phyloP scores from a whole-genome alignment of 768 basidiomycete species.

The Amanita exitialis region DNA sequence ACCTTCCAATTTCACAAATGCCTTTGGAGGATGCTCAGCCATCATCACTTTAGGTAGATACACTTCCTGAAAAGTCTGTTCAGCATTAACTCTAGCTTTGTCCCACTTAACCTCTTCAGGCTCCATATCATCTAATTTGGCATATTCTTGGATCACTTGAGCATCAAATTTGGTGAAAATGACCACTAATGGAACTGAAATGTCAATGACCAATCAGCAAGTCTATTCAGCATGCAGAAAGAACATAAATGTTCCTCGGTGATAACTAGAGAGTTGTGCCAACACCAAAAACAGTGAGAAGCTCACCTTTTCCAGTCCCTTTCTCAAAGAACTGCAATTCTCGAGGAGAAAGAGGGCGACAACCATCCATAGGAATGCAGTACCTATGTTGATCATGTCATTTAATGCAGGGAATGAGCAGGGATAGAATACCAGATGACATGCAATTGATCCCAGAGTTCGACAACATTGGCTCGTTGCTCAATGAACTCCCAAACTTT shows the following conservation, averaged over 20 bases:
- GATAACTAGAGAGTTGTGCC: neutral
- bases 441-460: constrained; percentile 21
- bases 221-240: no score
- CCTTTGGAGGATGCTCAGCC: constrained; percentile 2
- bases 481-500: constrained; percentile 22
- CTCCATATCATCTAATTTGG: constrained; percentile 5
- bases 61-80: constrained; percentile 9
- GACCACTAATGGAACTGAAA: constrained; percentile 26
- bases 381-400: constrained; percentile 19
- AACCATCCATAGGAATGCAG: constrained; percentile 21
- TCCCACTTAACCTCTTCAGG: constrained; percentile 7
- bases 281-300: neutral
- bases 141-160: constrained; percentile 13
- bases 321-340: constrained; percentile 23
- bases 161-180: constrained; percentile 29
- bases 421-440: constrained; percentile 22
- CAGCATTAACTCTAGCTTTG: constrained; percentile 9
- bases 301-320: constrained; percentile 14
- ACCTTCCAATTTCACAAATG: neutral
- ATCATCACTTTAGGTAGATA: neutral
- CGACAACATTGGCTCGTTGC: constrained; percentile 10
- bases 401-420: neutral
- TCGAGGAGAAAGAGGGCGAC: constrained; percentile 15
- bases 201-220: neutral
- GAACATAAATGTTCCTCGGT: neutral